Base-by-base conservation (phyloP, 2,329 filamentous ascomycete species). In the Colletotrichum sp. region DNA sequence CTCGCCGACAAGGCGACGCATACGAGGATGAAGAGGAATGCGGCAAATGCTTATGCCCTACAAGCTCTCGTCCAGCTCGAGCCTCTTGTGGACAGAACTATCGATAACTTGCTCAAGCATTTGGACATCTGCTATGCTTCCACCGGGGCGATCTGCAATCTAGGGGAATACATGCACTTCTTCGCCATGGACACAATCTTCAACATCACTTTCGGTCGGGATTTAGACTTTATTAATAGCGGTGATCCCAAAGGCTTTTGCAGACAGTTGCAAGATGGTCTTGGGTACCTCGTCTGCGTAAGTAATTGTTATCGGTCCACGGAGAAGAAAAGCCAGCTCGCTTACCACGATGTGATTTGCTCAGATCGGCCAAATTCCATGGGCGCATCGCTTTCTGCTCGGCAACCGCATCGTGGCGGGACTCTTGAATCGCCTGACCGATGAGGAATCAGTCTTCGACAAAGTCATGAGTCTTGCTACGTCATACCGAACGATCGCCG, bases 31-130 rank as follows among this genome's bases (percentile, higher is more conserved):
- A 75, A 75, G 60, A 60, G 68, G 9, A 69, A 65, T 30, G 68
- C 72, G 24, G 72, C 72, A 15, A 71, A 49, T 36, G 72, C 72
- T 9, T 75, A 75, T 36, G 71, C 72, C 26, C 62, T 75, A 8
- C 55, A 72, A 49, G 36, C 57, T 64, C 32, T 75, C 21, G 34
- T 75, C 39, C 72, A 72, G 30, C 32, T 75, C 15, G 72, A 75
- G 44, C 72, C 72, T 18, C 30, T 71, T 24, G 60, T 75, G 13
- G 49, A 75, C 26, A 34, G 18, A 13, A 49, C 65, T n/a, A 36
- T 63, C 10, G 30, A 21, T 8, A 66, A 52, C 24, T 62, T 71
- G 12, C n/a, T 62, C 21, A 21, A 49, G 34, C 55, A 62, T 30
- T 64, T 75, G 10, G 68, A 75, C 18, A 44, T 36, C 32, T 28